These are phyloP conservation scores for Rhododendron ovatum DNA, from an alignment of 148 eudicot genomes.

Conservation along the genomic window DNA sequence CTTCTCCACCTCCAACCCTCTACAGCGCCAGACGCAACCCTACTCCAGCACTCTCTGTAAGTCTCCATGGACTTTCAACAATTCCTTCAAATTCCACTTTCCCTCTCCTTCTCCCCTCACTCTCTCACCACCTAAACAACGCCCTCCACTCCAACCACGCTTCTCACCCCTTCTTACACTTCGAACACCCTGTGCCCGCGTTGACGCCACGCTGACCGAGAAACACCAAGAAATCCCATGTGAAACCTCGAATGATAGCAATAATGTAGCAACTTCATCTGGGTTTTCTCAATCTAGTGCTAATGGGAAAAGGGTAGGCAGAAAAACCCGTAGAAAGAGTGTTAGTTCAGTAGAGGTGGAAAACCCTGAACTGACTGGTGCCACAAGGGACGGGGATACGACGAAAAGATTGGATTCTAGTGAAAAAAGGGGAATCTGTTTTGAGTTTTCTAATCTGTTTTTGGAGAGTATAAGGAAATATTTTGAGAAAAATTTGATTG, in stretches of 20 bases:
- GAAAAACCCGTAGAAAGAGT: slow-evolving; percentile 6
- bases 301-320: slow-evolving; percentile 22
- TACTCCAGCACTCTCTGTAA: slow-evolving; percentile 42
- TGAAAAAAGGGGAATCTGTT: slow-evolving; percentile 22
- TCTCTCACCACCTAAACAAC: slow-evolving; percentile 31
- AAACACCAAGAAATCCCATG: slow-evolving; percentile 21
- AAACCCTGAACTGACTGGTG: slow-evolving; percentile 16
- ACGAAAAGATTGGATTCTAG: slow-evolving; percentile 18
- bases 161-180: slow-evolving; percentile 26
- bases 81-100: slow-evolving; percentile 28
- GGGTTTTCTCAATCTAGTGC: slow-evolving; percentile 28
- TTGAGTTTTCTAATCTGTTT: slow-evolving; percentile 22
- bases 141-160: background rate
- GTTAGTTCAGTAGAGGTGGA: slow-evolving; percentile 14
- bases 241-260: slow-evolving; percentile 13
- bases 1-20: slow-evolving; percentile 39
- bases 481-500: background rate
- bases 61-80: slow-evolving; percentile 28
- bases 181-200: slow-evolving; percentile 24
- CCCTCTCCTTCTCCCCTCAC: slow-evolving; percentile 17
- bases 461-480: background rate
- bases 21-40: slow-evolving; percentile 14
- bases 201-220: slow-evolving; percentile 11
- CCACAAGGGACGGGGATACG: slow-evolving; percentile 17
- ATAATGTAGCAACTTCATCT: slow-evolving; percentile 18